A percentile compares a stretch with the other conserved stretches of the same genome.
phyloP scores from a whole-genome alignment of 306 rosid species.

The Sechiopsis laciniata region DNA sequence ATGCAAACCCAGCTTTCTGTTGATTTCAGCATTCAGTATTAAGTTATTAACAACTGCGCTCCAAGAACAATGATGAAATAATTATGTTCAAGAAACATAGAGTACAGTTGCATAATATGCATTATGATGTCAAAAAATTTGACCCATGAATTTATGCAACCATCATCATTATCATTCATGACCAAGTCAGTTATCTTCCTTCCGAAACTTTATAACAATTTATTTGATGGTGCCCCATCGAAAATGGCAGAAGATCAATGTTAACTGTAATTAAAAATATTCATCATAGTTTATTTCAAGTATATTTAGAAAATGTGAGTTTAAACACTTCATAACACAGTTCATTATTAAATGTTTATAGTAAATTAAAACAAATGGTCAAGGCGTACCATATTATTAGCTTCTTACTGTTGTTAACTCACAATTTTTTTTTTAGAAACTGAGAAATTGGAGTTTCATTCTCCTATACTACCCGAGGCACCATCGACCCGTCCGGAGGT shows the following conservation, averaged over 20 bases:
- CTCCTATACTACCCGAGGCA: too few species aligned
- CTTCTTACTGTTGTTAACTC: too few species aligned
- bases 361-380: neutral
- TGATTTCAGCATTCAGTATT: constrained; percentile 1
- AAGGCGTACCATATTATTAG: neutral
- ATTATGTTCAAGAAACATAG: constrained; percentile 1
- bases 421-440: too few species aligned
- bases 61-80: neutral
- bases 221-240: neutral
- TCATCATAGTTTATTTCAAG: too few species aligned
- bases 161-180: neutral
- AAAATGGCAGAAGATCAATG: neutral
- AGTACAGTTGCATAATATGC: neutral
- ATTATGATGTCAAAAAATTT: neutral
- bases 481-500: too few species aligned
- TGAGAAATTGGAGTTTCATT: too few species aligned
- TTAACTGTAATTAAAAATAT: neutral
- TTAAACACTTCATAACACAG: neutral
- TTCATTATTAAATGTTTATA: neutral
- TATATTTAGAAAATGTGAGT: neutral
- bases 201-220: neutral
- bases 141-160: neutral
- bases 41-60: neutral
- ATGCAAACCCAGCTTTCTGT: neutral
- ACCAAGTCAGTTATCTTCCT: neutral